Evolutionary conservation across 148 eudicot genomes (phyloP), one percentile per base, ranked within the genome.

Genomic region (Rhododendron molle): DNA sequence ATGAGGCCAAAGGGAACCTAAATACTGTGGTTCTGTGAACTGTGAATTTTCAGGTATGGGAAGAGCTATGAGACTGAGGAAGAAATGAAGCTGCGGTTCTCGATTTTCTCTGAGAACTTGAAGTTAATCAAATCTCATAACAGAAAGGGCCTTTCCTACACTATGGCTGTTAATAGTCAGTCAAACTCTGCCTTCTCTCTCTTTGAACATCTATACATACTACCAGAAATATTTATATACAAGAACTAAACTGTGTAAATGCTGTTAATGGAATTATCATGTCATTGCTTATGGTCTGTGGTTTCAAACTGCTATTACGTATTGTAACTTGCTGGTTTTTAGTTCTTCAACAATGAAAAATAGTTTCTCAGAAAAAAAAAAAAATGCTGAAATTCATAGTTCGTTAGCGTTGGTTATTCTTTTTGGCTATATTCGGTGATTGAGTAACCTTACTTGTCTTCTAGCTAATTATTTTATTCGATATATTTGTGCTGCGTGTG

Each of bases 131-230:
- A 89, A 89, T 91, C 94, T 49, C 91, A 94, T 82, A 97, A 97
- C 85, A 91, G 40, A 77, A 91, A 93, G 78, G 90, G 90, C 9
- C 89, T 93, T 23, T 81, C 98, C 52, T 97, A 94, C 87, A 93
- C 93, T 67, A 93, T 97, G n/a, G 96, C 87, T 76, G 89, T 97
- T 36, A 97, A 97, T 85, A 83, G 99, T 97, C 83, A 89, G 92
- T 73, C 83, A 36, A 71, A 1, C 47, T 67, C 23, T 47, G 50
- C 36, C 13, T 78, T 14, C 10, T 62, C 74, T 47, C 50, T 40
- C 13, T 62, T 2, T 81, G n/a, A 62, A 76, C 28, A 21, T 28
- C 74, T 69, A 28, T 32, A 4, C 40, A 30, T 30, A 14, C 76
- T 71, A 14, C 76, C 28, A 26, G 14, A 26, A 67, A 30, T 32